phyloP scores from a whole-genome alignment of 73 alveolate species.

The Paramecium caudatum region DNA sequence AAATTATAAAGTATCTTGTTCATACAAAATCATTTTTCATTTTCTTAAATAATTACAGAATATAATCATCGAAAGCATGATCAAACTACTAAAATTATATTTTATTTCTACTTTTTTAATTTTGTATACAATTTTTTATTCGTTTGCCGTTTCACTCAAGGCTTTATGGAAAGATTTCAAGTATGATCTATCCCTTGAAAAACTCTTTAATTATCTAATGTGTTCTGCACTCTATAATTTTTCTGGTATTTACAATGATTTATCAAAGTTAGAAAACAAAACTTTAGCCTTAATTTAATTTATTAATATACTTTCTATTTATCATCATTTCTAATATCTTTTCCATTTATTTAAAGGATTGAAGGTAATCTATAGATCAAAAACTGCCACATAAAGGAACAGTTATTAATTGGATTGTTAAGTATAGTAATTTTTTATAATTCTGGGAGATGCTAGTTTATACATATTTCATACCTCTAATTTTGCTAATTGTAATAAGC shows the following conservation, averaged over 20 bases:
- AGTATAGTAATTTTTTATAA: slow-evolving; percentile 86
- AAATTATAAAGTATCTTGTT: neutral
- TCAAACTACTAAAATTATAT: slow-evolving; percentile 2
- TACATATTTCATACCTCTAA: slow-evolving; percentile 84
- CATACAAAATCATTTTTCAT: slow-evolving; percentile 31
- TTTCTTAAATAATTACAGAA: slow-evolving; percentile 23
- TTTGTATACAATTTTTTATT: neutral
- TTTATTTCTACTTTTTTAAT: neutral
- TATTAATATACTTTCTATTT: slow-evolving; percentile 53
- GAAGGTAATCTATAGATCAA: slow-evolving; percentile 97
- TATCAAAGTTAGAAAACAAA: slow-evolving; percentile 92
- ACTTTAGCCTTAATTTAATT: slow-evolving; percentile 80
- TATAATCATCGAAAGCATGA: neutral
- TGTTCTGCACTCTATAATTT: slow-evolving; percentile 60
- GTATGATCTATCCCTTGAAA: slow-evolving; percentile 56
- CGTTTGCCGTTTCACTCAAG: neutral
- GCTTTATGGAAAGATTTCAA: slow-evolving; percentile 58
- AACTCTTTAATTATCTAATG: slow-evolving; percentile 11
- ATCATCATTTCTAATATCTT: slow-evolving; percentile 88
- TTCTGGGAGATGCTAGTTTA: slow-evolving; percentile 79
- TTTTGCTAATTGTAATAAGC: slow-evolving; percentile 91
- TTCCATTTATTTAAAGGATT: slow-evolving; percentile 89
- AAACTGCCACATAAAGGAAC: slow-evolving; percentile 82
- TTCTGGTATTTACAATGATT: slow-evolving; percentile 86
- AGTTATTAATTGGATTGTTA: slow-evolving; percentile 80